Base-by-base conservation (phyloP, 108 stramenopile species). In the Craspedostauros australis region DNA sequence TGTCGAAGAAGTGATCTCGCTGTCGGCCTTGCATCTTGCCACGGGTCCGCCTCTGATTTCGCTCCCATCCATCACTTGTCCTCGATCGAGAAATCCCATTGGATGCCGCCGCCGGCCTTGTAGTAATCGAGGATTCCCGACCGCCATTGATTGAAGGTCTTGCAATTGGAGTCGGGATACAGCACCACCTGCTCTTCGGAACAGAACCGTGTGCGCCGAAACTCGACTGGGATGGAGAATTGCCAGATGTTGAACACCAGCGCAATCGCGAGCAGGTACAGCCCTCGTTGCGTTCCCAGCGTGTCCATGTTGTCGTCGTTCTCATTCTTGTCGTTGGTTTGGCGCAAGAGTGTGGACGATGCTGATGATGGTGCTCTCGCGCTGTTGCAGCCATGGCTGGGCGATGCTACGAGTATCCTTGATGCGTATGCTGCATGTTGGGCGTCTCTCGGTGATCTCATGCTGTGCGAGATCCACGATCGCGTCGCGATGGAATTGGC, bases 151-250 rank as follows among this genome's bases (percentile, higher is more conserved):
- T 62, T 34, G 1, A 30, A 21, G 0, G 74, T 71, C 44, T 57
- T 51, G 19, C 70, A 70, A 8, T 40, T 41, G n/a, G n/a, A n/a
- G 1, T 37, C 21, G 4, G 60, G 60, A 41, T 36, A 50, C 22
- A 25, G 15, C 9, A 5, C 9, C 11, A 30, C 33, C 6, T 61
- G 43, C 9, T 54, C 53, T 21, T 39, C 22, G 36, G 53, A 32
- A 50, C 66, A 73, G 37, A 76, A 40, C 21, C 60, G 36, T 19
- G 70, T 65, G 31, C 74, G 59, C 19, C 74, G 69, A 51, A 65
- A 76, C 30, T 76, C 70, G 21, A 51, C 30, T 2, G 74, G 74
- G 39, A 76, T 67, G n/a, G 70, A 34, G 31, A 76, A 76, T 26
- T 71, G 33, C 74, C 74, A 76, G 8, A 70, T 27, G 32, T 49